Percentiles rank a stretch among this genome's conserved stretches.
Conservation (phyloP, 2,329 filamentous ascomycete genomes). For the Cadophora sp. region DNA sequence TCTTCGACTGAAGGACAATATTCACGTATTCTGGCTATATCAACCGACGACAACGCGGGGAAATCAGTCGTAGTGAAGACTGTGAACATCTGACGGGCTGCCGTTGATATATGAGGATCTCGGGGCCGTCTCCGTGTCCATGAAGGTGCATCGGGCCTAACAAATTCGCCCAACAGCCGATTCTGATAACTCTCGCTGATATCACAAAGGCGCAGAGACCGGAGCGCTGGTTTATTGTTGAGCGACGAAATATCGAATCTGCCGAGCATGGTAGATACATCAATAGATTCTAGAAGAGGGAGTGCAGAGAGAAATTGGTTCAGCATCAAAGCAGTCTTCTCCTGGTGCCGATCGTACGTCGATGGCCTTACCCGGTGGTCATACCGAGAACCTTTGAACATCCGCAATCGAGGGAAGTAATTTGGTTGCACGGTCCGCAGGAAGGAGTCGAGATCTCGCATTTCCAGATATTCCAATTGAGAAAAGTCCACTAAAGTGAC, state of each 20-base stretch:
- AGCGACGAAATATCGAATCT: background rate
- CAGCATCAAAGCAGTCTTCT: background rate
- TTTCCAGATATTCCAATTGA: background rate
- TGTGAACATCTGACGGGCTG: background rate
- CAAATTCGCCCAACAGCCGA: background rate
- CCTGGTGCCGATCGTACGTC: background rate
- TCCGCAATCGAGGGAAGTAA: background rate
- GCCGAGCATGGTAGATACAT: background rate
- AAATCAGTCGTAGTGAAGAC: background rate
- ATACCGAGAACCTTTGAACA: background rate
- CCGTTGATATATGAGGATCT: background rate
- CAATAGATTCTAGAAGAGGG: background rate
- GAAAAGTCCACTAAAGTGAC: background rate
- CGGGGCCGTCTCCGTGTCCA: background rate
- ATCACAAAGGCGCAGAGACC: background rate
- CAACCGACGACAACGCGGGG: background rate
- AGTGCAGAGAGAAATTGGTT: background rate
- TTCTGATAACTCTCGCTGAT: background rate
- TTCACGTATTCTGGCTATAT: background rate
- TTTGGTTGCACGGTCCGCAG: background rate
- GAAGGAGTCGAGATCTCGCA: background rate
- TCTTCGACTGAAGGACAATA: background rate
- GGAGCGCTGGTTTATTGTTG: background rate
- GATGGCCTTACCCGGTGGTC: background rate
- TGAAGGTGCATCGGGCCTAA: background rate